A percentile compares a stretch with the other conserved stretches of the same genome.
Evolutionary conservation across 2,329 filamentous ascomycete species (phyloP).

Genomic region (Aciculosporium take): DNA sequence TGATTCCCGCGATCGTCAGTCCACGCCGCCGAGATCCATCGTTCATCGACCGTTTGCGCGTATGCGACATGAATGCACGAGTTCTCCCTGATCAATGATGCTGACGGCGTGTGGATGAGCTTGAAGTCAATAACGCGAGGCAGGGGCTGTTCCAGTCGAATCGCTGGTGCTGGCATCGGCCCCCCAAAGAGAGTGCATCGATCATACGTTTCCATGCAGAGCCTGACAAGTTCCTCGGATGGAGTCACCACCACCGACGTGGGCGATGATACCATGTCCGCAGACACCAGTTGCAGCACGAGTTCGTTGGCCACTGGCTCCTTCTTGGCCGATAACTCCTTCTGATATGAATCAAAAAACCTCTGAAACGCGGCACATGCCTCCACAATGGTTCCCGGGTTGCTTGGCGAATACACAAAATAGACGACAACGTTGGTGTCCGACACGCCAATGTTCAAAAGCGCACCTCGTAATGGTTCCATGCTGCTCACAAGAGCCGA

Average conservation of each 20-base stretch:
- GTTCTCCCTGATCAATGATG: conserved; percentile 63
- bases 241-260: conserved; percentile 48
- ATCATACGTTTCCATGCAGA: conserved; percentile 67
- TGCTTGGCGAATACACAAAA: conserved; percentile 55
- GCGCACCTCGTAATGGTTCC: conserved; percentile 31
- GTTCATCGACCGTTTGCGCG: conserved; percentile 56
- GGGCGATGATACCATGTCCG: conserved; percentile 50
- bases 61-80: conserved; percentile 72
- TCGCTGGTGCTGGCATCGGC: conserved; percentile 50
- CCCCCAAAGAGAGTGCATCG: conserved; percentile 48
- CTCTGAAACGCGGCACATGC: conserved; percentile 61
- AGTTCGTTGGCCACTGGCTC: conserved; percentile 43
- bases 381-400: conserved; percentile 48
- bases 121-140: conserved; percentile 66
- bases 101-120: conserved; percentile 50
- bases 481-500: conserved; percentile 35
- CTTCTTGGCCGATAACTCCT: conserved; percentile 27
- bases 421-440: conserved; percentile 59
- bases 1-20: conserved; percentile 62
- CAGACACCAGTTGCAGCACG: conserved; percentile 63
- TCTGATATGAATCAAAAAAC: conserved; percentile 47
- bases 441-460: conserved; percentile 27
- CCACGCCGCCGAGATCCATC: conserved; percentile 72
- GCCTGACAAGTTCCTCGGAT: conserved; percentile 41
- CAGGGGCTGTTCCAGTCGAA: conserved; percentile 55